phyloP scores from a whole-genome alignment of 1,284 basidiomycete species.

The Xerocomus minutiporus region DNA sequence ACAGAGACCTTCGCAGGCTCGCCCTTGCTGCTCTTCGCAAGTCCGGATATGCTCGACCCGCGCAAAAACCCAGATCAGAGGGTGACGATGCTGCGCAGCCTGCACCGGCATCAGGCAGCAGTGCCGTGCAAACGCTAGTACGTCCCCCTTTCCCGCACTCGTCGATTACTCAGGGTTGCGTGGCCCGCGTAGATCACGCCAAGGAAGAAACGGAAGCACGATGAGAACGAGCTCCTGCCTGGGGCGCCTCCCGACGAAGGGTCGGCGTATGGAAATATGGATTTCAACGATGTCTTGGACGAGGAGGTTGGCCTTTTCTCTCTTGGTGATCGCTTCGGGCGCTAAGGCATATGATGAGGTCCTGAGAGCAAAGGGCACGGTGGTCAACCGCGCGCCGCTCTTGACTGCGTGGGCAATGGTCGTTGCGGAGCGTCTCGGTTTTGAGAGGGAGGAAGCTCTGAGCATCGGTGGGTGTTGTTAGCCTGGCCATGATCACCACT shows the following conservation, averaged over 20 bases:
- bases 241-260: slow-evolving; percentile 47
- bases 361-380: slow-evolving; percentile 54
- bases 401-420: slow-evolving; percentile 92
- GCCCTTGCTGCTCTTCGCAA: slow-evolving; percentile 63
- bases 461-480: slow-evolving; percentile 62
- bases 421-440: slow-evolving; percentile 82
- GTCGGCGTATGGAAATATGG: slow-evolving; percentile 48
- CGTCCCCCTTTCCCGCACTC: slow-evolving; percentile 18
- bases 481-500: slow-evolving; percentile 4
- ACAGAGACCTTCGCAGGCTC: slow-evolving; percentile 66
- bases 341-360: slow-evolving; percentile 38
- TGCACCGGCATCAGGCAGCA: slow-evolving; percentile 9
- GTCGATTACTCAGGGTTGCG: slow-evolving; percentile 5
- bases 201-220: slow-evolving; percentile 51
- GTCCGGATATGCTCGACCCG: slow-evolving; percentile 47
- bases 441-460: slow-evolving; percentile 82
- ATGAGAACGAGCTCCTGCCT: slow-evolving; percentile 60
- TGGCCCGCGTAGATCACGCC: slow-evolving; percentile 37
- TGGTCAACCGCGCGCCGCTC: slow-evolving; percentile 89
- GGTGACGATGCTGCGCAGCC: background rate
- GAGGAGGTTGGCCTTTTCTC: slow-evolving; percentile 49
- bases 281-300: slow-evolving; percentile 69
- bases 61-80: slow-evolving; percentile 7
- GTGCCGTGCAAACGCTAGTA: slow-evolving; percentile 24
- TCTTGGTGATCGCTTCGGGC: background rate